Percentiles rank a stretch among this genome's conserved stretches.
Evolutionary conservation across 2,329 filamentous ascomycete genomes (phyloP).

Genomic region (Sclerotinia sclerotiorum): DNA sequence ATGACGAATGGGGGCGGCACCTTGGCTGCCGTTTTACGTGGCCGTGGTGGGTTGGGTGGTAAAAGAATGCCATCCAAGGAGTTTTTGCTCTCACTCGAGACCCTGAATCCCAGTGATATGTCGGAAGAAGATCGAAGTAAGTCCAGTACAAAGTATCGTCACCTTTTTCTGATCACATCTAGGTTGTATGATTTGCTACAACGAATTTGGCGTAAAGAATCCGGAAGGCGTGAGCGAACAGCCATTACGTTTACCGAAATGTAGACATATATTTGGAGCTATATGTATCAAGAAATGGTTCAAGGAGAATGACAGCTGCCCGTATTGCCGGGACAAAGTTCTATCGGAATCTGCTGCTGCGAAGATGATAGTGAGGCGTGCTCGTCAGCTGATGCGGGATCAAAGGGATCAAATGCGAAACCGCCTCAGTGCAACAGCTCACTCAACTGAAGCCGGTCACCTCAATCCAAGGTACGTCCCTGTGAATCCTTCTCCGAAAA

Average conservation of each 20-base stretch:
- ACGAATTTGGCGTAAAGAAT: conserved; percentile 56
- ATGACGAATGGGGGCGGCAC: neutral
- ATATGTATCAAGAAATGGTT: conserved; percentile 67
- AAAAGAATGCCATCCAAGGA: conserved; percentile 38
- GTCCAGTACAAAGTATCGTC: conserved; percentile 22
- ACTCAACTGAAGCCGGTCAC: neutral
- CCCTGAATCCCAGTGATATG: conserved; percentile 35
- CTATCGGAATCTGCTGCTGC: conserved; percentile 47
- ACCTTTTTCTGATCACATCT: conserved; percentile 25
- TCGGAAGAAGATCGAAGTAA: conserved; percentile 36
- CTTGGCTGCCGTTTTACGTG: conserved; percentile 31
- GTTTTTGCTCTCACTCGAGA: conserved; percentile 37
- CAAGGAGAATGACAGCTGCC: conserved; percentile 60
- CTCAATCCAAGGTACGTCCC: neutral
- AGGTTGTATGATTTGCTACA: conserved; percentile 66
- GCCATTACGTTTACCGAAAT: conserved; percentile 59
- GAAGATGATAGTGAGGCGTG: conserved; percentile 22
- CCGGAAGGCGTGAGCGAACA: conserved; percentile 59
- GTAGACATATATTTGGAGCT: conserved; percentile 64
- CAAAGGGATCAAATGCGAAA: neutral
- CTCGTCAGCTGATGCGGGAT: neutral
- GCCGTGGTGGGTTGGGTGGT: conserved; percentile 8
- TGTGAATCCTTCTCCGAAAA: neutral
- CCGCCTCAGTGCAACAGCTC: neutral
- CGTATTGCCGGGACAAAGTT: conserved; percentile 63